Evolutionary conservation across 768 basidiomycete genomes (phyloP).

Genomic region (Suillus alpinus): DNA sequence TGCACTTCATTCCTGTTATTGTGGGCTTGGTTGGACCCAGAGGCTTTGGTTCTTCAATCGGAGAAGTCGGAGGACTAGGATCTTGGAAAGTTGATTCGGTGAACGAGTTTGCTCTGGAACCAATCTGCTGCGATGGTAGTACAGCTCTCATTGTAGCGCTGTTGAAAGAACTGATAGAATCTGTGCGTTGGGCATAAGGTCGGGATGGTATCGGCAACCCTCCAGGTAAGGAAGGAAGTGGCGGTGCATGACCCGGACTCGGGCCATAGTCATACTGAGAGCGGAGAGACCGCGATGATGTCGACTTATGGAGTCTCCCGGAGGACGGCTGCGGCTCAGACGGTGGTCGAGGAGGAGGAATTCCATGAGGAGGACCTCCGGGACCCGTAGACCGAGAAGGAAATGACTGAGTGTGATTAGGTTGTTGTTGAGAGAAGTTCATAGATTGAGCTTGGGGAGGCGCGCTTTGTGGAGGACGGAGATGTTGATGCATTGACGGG

Average conservation of each 20-base stretch:
- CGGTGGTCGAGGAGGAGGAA: constrained; percentile 40
- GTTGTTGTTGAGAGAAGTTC: constrained; percentile 13
- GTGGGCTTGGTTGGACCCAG: constrained; percentile 72
- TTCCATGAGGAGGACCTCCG: constrained; percentile 11
- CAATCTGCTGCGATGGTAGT: constrained; percentile 61
- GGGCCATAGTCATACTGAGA: constrained; percentile 47
- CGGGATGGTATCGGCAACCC: constrained; percentile 30
- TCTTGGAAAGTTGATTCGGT: constrained; percentile 55
- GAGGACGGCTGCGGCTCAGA: constrained; percentile 39
- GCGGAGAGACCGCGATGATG: constrained; percentile 59
- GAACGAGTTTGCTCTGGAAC: constrained; percentile 50
- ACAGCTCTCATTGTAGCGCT: constrained; percentile 48
- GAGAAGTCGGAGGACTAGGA: constrained; percentile 84
- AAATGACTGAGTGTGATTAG: constrained; percentile 11
- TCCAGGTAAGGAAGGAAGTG: constrained; percentile 37
- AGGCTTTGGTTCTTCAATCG: constrained; percentile 52
- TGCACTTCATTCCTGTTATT: constrained; percentile 94
- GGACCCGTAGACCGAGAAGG: constrained; percentile 13
- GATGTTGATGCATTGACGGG: constrained; percentile 12
- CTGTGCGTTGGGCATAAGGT: constrained; percentile 18
- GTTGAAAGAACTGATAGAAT: constrained; percentile 13
- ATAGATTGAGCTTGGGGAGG: constrained; percentile 20
- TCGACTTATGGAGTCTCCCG: constrained; percentile 45
- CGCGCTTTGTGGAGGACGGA: constrained; percentile 8
- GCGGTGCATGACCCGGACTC: constrained; percentile 28